Conservation (phyloP, 768 basidiomycete species). For the Calocybe indica region DNA sequence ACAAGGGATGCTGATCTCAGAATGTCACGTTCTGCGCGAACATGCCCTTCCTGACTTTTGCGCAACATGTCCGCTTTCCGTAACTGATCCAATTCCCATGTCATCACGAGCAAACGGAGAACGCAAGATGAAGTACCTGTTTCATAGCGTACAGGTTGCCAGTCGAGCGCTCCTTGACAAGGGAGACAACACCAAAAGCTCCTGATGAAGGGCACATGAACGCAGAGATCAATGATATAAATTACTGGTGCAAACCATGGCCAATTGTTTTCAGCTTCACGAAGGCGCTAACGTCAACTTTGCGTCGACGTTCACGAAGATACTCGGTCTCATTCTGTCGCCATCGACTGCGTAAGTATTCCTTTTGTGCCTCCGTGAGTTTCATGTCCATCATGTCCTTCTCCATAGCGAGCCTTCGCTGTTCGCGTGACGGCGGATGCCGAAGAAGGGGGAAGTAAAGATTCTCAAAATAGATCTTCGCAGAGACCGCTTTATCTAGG, state of each 20-base stretch:
- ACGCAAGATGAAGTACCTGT: slow-evolving; percentile 48
- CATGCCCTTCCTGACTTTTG: slow-evolving; percentile 96
- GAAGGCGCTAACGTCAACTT: slow-evolving; percentile 83
- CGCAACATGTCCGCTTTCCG: slow-evolving; percentile 91
- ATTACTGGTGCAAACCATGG: slow-evolving; percentile 52
- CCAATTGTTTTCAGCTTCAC: slow-evolving; percentile 90
- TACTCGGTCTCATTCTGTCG: slow-evolving; percentile 85
- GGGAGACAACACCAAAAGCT: slow-evolving; percentile 93
- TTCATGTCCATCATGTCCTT: slow-evolving; percentile 75
- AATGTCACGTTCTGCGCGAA: slow-evolving; percentile 91
- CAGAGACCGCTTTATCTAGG: slow-evolving; percentile 88
- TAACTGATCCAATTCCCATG: slow-evolving; percentile 36
- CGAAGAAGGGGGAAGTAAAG: slow-evolving; percentile 83
- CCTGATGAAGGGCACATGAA: slow-evolving; percentile 38
- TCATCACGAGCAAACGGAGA: slow-evolving; percentile 12
- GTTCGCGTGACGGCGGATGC: slow-evolving; percentile 80
- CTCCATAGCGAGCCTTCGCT: slow-evolving; percentile 83
- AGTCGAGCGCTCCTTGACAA: slow-evolving; percentile 77
- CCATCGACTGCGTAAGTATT: slow-evolving; percentile 70
- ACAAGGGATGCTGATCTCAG: slow-evolving; percentile 86
- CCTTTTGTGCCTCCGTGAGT: slow-evolving; percentile 65
- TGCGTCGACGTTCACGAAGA: slow-evolving; percentile 75
- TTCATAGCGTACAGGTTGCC: slow-evolving; percentile 94
- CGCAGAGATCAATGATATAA: slow-evolving; percentile 6
- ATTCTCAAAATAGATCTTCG: slow-evolving; percentile 92